Base-by-base conservation (phyloP, 495 filamentous ascomycete species). In the Choiromyces venosus region DNA sequence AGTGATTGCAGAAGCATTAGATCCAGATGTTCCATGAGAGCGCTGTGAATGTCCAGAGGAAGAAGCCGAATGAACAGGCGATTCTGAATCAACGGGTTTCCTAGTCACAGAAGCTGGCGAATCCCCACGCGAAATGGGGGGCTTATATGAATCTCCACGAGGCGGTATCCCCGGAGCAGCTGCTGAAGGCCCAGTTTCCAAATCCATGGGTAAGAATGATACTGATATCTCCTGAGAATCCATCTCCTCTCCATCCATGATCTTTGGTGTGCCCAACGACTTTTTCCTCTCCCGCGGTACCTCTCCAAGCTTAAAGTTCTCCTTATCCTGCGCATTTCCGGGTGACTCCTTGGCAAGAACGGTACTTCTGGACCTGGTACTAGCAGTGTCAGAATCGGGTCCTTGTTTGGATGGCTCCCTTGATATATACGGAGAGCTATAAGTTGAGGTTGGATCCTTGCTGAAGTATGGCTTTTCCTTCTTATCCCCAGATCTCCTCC, bases 301-400 rank as follows among this genome's bases (percentile, higher is more conserved):
- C 44, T 94, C 91, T 76, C 92, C 91, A 71, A 94, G 81, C 81
- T 87, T 91, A 83, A 94, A 94, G 36, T 87, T 87, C 64, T 92
- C 75, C 64, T 68, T 72, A 16, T 74, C 75, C 56, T 79, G 76
- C 64, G 65, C 16, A 65, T 64, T 68, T 33, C 70, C 77, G 37
- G 37, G 56, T 33, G 52, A 56, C 36, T 52, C 65, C 65, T 67
- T 37, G 67, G 70, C 18, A 71, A 70, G 21, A 37, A 37, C 65
- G 37, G 67, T 29, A 37, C 36, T 70, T 68, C 68, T 44, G 1
- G 33, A 46, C 46, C 71, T 78, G 8, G 33, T 36, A 74, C 46
- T 74, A 35, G 75, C 76, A 14, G 67, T 69, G 9, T 61, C 52
- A 61, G 52, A 61, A 33, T 61, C 52, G 25, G 25, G 52, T 1